Evolutionary conservation across 2,329 filamentous ascomycete species (phyloP), one percentile per base, ranked within the genome.

Genomic region (Trichophyton benhamiae): DNA sequence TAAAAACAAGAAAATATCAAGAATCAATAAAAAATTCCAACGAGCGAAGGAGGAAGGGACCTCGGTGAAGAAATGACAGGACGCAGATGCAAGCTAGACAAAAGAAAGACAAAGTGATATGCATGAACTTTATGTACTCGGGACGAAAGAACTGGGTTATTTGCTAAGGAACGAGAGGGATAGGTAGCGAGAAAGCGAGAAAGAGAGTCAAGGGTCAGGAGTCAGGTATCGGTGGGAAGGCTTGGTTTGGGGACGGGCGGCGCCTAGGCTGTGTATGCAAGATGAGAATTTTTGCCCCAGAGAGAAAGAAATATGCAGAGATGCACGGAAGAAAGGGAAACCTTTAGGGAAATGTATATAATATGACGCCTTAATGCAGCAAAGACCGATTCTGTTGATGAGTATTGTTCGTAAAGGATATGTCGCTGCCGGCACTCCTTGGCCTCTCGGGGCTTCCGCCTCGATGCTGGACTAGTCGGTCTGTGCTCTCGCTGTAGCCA

Each of bases 401-500:
- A 62, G 69, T 46, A 74, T 72, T 25, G 69, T 67, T n/a, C 72
- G 72, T 63, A 67, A 65, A 62, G 64, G 61, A 57, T 63, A 33
- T 30, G 33, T 53, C 49, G 49, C 49, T 53, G 13, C 49, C 49
- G 27, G 49, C 22, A 15, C 49, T 53, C 27, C 49, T 22, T 8
- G 49, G 49, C 15, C 49, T 53, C 27, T 53, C 49, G 22, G 49
- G 49, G 49, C 49, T 53, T 13, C 13, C 22, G 13, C 46, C 53
- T 22, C 36, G 22, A 20, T 60, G 25, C 17, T 66, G 64, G 3
- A 76, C 70, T 60, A 76, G 60, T 7, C 67, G 67, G 25, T 75
- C 72, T 3, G 70, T 72, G 61, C 72, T 75, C 38, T 67, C 69
- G 15, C 64, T 68, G n/a, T 66, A 67, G 48, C 64, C 65, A 38